Evolutionary conservation across 2,329 filamentous ascomycete species (phyloP), one percentile per base, ranked within the genome.

Genomic region (Hirsutella thompsonii): DNA sequence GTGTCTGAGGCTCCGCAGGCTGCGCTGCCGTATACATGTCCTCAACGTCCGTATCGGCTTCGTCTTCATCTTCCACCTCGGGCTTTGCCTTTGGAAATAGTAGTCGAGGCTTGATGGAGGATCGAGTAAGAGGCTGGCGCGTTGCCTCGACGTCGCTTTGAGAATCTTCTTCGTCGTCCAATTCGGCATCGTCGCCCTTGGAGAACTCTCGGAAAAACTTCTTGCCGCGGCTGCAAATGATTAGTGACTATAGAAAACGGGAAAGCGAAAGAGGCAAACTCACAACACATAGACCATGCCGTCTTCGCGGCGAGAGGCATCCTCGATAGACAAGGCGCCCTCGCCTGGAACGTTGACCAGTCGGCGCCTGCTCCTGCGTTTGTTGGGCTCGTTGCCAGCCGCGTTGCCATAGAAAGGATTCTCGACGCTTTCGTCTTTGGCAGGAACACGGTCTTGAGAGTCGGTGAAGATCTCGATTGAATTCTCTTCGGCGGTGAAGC

Each of bases 281-380:
- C 70, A 88, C 83, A 90, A 90, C 11, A 79, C 72, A 52, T 79
- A 86, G 46, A 88, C 66, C 54, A 87, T 71, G 44, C 85, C 85
- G 57, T 90, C 82, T 4, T 79, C 72, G 23, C 81, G 78, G 26
- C 68, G 59, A 3, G 73, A 69, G 13, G 76, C 76, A 36, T 82
- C 73, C 6, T 84, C 74, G 45, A 87, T 66, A 3, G 73, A 64
- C 49, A 74, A 65, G 20, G 67, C 62, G 23, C 73, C 72, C 53
- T 78, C 73, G 34, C 78, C 75, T 0, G 71, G 69, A 44, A 78
- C 68, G 16, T 58, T 56, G 20, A 79, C 66, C 39, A 67, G 61
- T 52, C 70, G 72, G 48, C 69, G 71, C 55, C 72, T 76, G 65
- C 70, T 69, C 48, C 70, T 64, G 46, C 69, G 70, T 50, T 62